Percentiles rank a stretch among this genome's conserved stretches.
Evolutionary conservation across 495 filamentous ascomycete species (phyloP).

Genomic region (Rhypophila decipiens): DNA sequence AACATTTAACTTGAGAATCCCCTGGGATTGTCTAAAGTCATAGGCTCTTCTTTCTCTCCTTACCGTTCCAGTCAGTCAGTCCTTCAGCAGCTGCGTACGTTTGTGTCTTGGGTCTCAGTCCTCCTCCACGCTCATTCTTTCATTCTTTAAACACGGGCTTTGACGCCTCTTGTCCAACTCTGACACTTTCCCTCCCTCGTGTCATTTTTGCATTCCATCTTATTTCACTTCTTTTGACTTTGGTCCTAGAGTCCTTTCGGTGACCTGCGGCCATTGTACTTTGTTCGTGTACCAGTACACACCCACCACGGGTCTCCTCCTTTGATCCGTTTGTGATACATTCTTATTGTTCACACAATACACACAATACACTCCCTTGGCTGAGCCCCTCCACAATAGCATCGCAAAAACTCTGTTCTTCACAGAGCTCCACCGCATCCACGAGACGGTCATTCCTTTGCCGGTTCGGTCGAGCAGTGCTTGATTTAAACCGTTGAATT

Average conservation of each 20-base stretch:
- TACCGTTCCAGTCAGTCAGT: not conserved
- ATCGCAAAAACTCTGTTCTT: not conserved
- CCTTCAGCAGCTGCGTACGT: constrained; percentile 1
- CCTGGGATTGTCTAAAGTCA: too few species aligned
- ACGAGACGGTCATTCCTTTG: not conserved
- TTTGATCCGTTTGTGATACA: too few species aligned
- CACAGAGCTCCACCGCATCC: not conserved
- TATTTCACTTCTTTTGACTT: not conserved
- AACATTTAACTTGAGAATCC: too few species aligned
- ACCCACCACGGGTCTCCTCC: too few species aligned
- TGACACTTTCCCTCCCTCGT: not conserved
- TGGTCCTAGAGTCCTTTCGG: too few species aligned
- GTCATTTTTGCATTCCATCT: not conserved
- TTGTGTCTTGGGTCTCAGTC: constrained; percentile 6
- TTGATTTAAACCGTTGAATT: not conserved
- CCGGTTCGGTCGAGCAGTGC: not conserved
- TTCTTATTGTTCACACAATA: too few species aligned
- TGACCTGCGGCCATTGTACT: too few species aligned
- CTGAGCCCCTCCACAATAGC: not conserved
- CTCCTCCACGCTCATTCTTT: not conserved
- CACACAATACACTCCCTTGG: not conserved
- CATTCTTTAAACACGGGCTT: not conserved
- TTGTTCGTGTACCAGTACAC: too few species aligned
- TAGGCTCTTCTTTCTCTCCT: constrained; percentile 2
- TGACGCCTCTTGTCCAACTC: not conserved